Base-by-base conservation (phyloP, 495 filamentous ascomycete genomes). In the Aspergillus campestris region DNA sequence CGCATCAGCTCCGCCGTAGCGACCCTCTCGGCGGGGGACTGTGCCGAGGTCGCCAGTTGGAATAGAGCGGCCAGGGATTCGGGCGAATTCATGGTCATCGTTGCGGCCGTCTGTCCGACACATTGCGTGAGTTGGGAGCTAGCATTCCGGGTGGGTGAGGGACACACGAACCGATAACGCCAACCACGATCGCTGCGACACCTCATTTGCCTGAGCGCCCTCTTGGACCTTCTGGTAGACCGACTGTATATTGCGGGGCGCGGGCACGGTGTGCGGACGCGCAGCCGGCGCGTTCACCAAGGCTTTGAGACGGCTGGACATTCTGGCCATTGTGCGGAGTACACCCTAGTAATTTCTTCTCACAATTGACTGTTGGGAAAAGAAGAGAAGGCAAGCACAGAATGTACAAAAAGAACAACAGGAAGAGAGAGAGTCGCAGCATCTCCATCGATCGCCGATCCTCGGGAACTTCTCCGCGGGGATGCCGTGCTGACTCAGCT, bases 21-120 rank as follows among this genome's bases (percentile, higher is more conserved):
- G n/a, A 81, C 65, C 15, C 69, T 57, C 14, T 67, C 62, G 35
- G 62, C 48, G 36, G 57, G 39, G 11, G 61, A 52, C 29, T 65
- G 56, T 0, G 60, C 51, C 8, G 50, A 50, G 18, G 74, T 65
- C n/a, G 77, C 75, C 11, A 79, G 54, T 14, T 69, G 47, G 65
- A 77, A 79, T 7, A 83, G 71, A 28, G 57, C 56, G 1, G 73
- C 59, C 44, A 86, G 69, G 28, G 80, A 79, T 35, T 82, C 80
- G 6, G 81, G 82, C 5, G 80, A 84, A 63, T 86, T 86, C 72
- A 86, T 73, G 1, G 82, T 86, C 66, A 84, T 79, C n/a, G 82
- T 85, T 29, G 80, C 79, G 32, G 81, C 82, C 3, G 82, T 81
- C 78, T 84, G 9, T 1, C 38, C 3, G 15, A 49, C 30, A 49